phyloP scores from a whole-genome alignment of 768 basidiomycete species.

The Hypsizygus marmoreus region DNA sequence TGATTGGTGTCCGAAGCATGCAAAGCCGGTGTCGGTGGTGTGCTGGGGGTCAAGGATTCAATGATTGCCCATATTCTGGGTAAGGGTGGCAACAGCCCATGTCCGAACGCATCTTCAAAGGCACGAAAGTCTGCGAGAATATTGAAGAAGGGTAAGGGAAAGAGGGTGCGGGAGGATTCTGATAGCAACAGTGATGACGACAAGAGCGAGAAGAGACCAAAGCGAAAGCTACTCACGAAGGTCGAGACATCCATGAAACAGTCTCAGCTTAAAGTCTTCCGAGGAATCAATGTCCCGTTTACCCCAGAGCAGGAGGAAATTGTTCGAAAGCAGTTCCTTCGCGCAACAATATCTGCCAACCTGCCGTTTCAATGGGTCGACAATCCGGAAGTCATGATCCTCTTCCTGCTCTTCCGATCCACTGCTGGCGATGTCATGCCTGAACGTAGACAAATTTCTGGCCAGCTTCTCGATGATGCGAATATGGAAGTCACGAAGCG shows the following conservation, averaged over 20 bases:
- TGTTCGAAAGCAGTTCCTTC: slow-evolving; percentile 24
- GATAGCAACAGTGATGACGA: slow-evolving; percentile 10
- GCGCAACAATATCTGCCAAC: slow-evolving; percentile 29
- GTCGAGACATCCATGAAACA: slow-evolving; percentile 22
- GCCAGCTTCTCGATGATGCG: slow-evolving; percentile 21
- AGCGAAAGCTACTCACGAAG: slow-evolving; percentile 18
- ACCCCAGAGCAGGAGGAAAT: slow-evolving; percentile 14
- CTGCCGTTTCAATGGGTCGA: slow-evolving; percentile 27
- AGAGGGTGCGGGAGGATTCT: not conserved
- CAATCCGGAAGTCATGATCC: slow-evolving; percentile 26
- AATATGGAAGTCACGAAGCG: slow-evolving; percentile 8
- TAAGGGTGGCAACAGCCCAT: slow-evolving; percentile 13
- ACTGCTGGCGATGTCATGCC: slow-evolving; percentile 25
- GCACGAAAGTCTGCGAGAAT: slow-evolving; percentile 15
- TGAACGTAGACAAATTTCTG: slow-evolving; percentile 16
- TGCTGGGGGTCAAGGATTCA: slow-evolving; percentile 21
- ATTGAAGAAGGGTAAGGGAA: slow-evolving; percentile 8
- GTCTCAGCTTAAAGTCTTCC: slow-evolving; percentile 24
- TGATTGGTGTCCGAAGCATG: slow-evolving; percentile 16
- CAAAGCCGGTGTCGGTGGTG: slow-evolving; percentile 16
- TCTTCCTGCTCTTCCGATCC: slow-evolving; percentile 28
- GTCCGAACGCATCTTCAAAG: slow-evolving; percentile 16
- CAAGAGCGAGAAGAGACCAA: slow-evolving; percentile 5
- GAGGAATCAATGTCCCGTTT: slow-evolving; percentile 28
- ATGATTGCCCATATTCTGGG: slow-evolving; percentile 29